These are phyloP conservation scores for Leucocoprinus gongylophorus DNA, from an alignment of 1,284 basidiomycete species.

Conservation along the genomic window DNA sequence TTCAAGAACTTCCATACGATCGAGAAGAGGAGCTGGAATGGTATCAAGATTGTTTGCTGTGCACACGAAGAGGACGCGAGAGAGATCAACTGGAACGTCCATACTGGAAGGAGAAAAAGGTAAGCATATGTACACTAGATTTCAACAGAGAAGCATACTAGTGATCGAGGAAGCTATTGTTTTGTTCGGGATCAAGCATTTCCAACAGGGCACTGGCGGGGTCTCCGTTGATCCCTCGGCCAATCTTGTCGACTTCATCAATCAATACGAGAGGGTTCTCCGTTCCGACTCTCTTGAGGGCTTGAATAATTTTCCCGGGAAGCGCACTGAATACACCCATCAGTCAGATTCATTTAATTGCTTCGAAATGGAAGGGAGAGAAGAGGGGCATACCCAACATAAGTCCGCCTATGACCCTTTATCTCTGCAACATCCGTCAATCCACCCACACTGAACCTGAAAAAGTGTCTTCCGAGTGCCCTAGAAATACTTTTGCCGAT, in stretches of 20 bases:
- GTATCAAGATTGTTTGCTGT: constrained; percentile 95
- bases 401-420: constrained; percentile 96
- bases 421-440: constrained; percentile 98
- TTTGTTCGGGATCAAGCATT: constrained; percentile 99
- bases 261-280: constrained; percentile 97
- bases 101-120: constrained; percentile 45
- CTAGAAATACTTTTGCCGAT: constrained; percentile 78
- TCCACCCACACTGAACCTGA: constrained; percentile 96
- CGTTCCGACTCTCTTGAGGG: constrained; percentile 92
- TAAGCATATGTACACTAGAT: constrained; percentile 1
- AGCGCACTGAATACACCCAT: constrained; percentile 53
- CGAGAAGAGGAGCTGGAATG: constrained; percentile 93
- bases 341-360: neutral
- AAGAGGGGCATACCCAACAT: constrained; percentile 66
- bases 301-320: constrained; percentile 97
- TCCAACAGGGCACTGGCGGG: constrained; percentile 91
- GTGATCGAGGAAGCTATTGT: constrained; percentile 92
- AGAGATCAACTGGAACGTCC: constrained; percentile 96
- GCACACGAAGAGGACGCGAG: constrained; percentile 95
- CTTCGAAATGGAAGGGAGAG: neutral
- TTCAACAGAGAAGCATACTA: constrained; percentile 52
- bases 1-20: constrained; percentile 97
- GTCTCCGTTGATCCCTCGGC: constrained; percentile 93
- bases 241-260: constrained; percentile 99
- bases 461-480: constrained; percentile 83